A percentile compares a stretch with the other conserved stretches of the same genome.
phyloP scores from a whole-genome alignment of 1,139 yeast genomes.

The Blastobotrys aristatus region DNA sequence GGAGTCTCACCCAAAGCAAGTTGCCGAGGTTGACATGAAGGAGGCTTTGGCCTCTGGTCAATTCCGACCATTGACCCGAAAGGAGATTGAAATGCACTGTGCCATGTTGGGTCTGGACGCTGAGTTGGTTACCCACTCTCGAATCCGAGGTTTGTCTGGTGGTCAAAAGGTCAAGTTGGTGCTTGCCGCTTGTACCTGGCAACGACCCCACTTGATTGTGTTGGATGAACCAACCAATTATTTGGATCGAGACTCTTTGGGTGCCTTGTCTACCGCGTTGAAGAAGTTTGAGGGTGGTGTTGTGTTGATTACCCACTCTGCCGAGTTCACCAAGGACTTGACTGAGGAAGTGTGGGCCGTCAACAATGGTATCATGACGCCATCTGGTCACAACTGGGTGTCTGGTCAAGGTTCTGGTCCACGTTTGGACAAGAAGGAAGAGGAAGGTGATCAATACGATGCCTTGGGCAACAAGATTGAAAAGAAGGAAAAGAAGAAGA shows the following conservation, averaged over 20 bases:
- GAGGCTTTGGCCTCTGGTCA: conserved; percentile 99
- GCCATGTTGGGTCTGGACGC: conserved; percentile 97
- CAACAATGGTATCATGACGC: conserved; percentile 95
- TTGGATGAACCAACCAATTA: conserved; percentile 99
- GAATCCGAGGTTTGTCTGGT: conserved; percentile 99
- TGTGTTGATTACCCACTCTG: conserved; percentile 98
- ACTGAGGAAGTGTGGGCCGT: conserved; percentile 99
- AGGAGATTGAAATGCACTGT: conserved; percentile 99
- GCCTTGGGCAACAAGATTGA: conserved; percentile 99
- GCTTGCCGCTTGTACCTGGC: conserved; percentile 99
- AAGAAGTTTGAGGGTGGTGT: conserved; percentile 99
- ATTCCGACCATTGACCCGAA: conserved; percentile 99
- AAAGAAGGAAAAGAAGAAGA: conserved; percentile 91
- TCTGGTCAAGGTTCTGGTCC: conserved; percentile 99
- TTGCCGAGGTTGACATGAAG: conserved; percentile 99
- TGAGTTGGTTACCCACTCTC: conserved; percentile 98
- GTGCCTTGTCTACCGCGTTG: conserved; percentile 98
- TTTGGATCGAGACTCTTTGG: conserved; percentile 98
- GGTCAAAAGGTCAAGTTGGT: conserved; percentile 99
- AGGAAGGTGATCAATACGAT: conserved; percentile 97
- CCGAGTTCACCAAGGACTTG: conserved; percentile 98
- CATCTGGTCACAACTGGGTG: conserved; percentile 99
- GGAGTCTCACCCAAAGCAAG: conserved; percentile 98
- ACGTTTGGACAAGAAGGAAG: conserved; percentile 92
- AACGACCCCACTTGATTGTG: conserved; percentile 99